Conservation (phyloP, 257 asterid genomes). For the Solanum lycopersicoides region DNA sequence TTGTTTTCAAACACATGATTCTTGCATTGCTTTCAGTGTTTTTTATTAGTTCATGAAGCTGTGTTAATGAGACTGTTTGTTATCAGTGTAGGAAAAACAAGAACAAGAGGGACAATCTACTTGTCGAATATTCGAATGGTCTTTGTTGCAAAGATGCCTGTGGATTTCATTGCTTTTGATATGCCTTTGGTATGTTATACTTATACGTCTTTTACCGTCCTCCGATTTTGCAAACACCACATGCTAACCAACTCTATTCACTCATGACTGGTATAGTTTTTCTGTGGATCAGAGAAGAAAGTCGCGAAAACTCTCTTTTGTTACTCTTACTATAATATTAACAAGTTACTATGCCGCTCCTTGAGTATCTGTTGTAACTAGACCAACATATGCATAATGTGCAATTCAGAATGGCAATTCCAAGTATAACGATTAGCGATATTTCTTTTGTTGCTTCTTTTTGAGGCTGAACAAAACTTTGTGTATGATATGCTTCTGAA, state of each 20-base stretch:
- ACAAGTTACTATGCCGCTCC: neutral
- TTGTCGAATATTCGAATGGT: constrained; percentile 94
- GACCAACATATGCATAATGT: neutral
- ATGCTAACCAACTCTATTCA: neutral
- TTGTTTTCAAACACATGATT: neutral
- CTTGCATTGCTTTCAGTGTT: neutral
- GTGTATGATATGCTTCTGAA: neutral
- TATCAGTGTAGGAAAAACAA: constrained; percentile 63
- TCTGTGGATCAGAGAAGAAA: neutral
- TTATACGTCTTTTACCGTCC: neutral
- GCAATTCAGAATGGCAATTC: neutral
- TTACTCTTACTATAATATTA: neutral
- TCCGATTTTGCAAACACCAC: neutral
- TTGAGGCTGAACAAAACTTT: neutral
- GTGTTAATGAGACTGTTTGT: neutral
- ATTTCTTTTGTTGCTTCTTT: neutral
- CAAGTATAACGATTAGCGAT: neutral
- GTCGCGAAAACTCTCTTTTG: neutral
- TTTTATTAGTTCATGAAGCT: neutral
- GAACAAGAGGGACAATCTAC: constrained; percentile 74
- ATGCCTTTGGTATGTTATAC: constrained; percentile 73
- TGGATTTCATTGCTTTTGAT: constrained; percentile 68
- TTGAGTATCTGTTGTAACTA: neutral
- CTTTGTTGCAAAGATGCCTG: constrained; percentile 72
- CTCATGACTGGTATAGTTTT: neutral